Evolutionary conservation across 2,329 filamentous ascomycete genomes (phyloP), one percentile per base, ranked within the genome.

Genomic region (Talaromyces sp.): DNA sequence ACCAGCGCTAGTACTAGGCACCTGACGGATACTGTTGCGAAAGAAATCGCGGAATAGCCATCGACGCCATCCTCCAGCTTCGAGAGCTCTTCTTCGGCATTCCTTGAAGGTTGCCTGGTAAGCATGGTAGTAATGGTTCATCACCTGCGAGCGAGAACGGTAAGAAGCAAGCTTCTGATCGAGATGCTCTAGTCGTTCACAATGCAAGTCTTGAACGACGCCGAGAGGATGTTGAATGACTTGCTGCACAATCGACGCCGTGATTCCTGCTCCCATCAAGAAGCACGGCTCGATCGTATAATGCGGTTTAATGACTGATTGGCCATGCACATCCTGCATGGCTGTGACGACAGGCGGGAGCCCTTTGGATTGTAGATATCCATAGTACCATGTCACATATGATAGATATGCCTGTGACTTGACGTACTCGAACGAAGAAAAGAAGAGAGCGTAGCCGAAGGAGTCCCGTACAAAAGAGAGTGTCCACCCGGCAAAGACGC

Each of bases 241-340:
- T 63, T 86, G 84, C 65, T 86, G 84, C 2, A 80, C 75, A 17
- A 87, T 68, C 5, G 83, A 85, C 3, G 85, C 85, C 14, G 79
- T 75, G 10, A 85, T 75, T 3, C 85, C 85, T 0, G 85, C 85
- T 21, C 84, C 70, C 62, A 86, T 77, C 24, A 88, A 73, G 65
- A 88, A 88, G 21, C 77, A 76, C 3, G 85, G 85, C 64, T 88
- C 85, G 38, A 88, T 71, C 54, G 83, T 78, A 70, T 86, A 88
- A 67, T 88, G 84, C 3, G 85, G 85, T 59, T 78, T 80, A 61
- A 88, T 86, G 9, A 82, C 57, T 58, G 60, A 27, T 35, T 62
- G 53, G 11, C 46, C 29, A 46, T 59, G 55, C 10, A 58, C 43
- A n/a, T 50, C 41, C 19, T 58, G 53, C 29, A 56, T 50, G 26